phyloP scores from a whole-genome alignment of 1,139 yeast species.

The Blastobotrys buckinghamii region DNA sequence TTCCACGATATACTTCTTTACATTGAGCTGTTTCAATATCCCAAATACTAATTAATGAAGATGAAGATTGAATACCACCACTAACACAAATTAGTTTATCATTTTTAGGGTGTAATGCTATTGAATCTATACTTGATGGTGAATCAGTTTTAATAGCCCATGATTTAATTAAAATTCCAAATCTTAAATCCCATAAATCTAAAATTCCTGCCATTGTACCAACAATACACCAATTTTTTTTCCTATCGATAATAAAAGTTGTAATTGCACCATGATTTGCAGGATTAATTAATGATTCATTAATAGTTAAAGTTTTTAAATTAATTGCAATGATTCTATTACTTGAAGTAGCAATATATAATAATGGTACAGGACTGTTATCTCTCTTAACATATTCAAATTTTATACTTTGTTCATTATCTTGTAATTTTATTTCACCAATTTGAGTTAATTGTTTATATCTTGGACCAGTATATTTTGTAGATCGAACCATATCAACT shows the following conservation, averaged over 20 bases:
- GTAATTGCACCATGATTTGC: conserved; percentile 60
- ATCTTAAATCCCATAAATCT: conserved; percentile 77
- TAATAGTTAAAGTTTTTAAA: conserved; percentile 49
- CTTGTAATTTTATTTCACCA: conserved; percentile 3
- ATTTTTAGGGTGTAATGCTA: conserved; percentile 42
- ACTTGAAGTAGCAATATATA: conserved; percentile 47
- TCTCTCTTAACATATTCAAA: conserved; percentile 32
- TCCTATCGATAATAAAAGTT: conserved; percentile 51
- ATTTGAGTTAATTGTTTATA: conserved; percentile 10
- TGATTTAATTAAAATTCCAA: conserved; percentile 51
- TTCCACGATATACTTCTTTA: conserved; percentile 41
- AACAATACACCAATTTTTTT: conserved; percentile 55
- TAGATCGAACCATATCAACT: conserved; percentile 40
- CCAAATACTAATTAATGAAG: conserved; percentile 64
- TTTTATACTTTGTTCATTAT: conserved; percentile 39
- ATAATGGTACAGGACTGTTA: conserved; percentile 15
- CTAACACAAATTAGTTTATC: conserved; percentile 46
- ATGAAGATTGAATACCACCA: conserved; percentile 51
- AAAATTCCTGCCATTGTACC: conserved; percentile 75
- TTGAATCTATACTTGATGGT: conserved; percentile 40
- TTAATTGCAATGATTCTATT: conserved; percentile 54
- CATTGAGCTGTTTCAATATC: conserved; percentile 65
- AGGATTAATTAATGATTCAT: conserved; percentile 47
- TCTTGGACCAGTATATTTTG: conserved; percentile 11
- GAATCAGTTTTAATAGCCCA: conserved; percentile 48